These are phyloP conservation scores for Sophora flavescens DNA, from an alignment of 306 rosid species.

Conservation along the genomic window DNA sequence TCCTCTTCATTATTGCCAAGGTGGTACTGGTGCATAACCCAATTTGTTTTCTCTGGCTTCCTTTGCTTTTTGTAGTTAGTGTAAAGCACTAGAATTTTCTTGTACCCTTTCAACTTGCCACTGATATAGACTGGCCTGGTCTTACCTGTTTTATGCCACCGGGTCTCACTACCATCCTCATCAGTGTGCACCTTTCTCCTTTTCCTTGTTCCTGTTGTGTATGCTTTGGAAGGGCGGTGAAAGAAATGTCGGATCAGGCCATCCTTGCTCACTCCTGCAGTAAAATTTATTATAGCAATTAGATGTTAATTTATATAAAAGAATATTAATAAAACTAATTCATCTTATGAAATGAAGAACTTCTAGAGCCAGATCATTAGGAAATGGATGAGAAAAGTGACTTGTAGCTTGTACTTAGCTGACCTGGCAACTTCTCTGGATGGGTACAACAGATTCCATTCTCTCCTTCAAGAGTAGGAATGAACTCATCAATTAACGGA, in stretches of 20 bases:
- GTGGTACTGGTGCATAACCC: constrained; percentile 89
- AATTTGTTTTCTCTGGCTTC: constrained; percentile 84
- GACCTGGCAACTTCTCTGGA: constrained; percentile 83
- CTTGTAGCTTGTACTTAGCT: constrained; percentile 2
- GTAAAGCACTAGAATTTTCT: constrained; percentile 86
- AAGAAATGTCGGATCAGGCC: constrained; percentile 72
- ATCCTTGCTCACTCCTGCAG: constrained; percentile 68
- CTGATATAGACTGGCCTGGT: constrained; percentile 59
- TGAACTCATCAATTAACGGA: constrained; percentile 79
- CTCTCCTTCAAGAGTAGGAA: constrained; percentile 78
- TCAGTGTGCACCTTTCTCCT: constrained; percentile 71
- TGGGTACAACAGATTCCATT: constrained; percentile 87
- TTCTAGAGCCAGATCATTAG: not conserved
- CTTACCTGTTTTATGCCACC: constrained; percentile 79
- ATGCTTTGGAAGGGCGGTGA: constrained; percentile 73
- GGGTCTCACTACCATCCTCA: constrained; percentile 65
- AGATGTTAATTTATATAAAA: not conserved
- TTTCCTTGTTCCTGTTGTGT: constrained; percentile 73
- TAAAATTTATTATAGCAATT: not conserved
- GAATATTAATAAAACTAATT: not conserved
- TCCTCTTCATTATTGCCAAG: constrained; percentile 80
- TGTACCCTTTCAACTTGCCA: constrained; percentile 66
- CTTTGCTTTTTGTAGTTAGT: constrained; percentile 80
- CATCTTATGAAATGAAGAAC: not conserved
- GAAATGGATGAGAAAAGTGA: constrained; percentile 17